phyloP scores from a whole-genome alignment of 2,329 filamentous ascomycete species.

The Alternaria dauci region DNA sequence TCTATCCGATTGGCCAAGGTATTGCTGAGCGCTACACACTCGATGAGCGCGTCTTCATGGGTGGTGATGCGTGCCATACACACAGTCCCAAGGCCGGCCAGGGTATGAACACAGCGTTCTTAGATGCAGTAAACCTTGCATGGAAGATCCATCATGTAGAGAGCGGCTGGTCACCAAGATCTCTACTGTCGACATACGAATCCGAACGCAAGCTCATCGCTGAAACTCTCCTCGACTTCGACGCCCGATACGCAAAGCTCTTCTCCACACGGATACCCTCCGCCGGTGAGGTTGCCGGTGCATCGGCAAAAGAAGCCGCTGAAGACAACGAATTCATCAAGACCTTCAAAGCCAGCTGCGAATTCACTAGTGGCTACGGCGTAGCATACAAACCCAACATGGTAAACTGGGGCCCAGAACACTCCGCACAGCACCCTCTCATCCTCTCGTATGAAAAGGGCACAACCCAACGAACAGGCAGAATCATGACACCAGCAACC shows the following conservation, averaged over 20 bases:
- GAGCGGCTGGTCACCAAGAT: conserved; percentile 77
- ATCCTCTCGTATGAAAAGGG: conserved; percentile 67
- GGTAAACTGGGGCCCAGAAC: conserved; percentile 81
- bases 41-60: conserved; percentile 72
- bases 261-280: conserved; percentile 83
- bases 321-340: conserved; percentile 81
- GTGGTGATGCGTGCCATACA: conserved; percentile 71
- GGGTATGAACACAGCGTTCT: conserved; percentile 69
- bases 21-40: conserved; percentile 71
- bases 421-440: conserved; percentile 74
- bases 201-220: conserved; percentile 84
- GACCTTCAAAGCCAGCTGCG: conserved; percentile 89
- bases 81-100: conserved; percentile 71
- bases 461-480: conserved; percentile 73
- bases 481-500: conserved; percentile 77
- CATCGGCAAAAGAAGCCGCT: conserved; percentile 50
- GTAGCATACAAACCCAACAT: conserved; percentile 83
- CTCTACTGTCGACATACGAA: conserved; percentile 84
- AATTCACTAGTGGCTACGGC: conserved; percentile 92
- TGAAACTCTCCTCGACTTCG: conserved; percentile 83
- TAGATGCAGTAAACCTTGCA: conserved; percentile 81
- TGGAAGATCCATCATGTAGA: conserved; percentile 97
- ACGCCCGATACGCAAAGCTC: conserved; percentile 86
- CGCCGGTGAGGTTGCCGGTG: conserved; percentile 75
- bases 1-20: conserved; percentile 72